Base-by-base conservation (phyloP, 495 filamentous ascomycete genomes). In the Tuber indicum region DNA sequence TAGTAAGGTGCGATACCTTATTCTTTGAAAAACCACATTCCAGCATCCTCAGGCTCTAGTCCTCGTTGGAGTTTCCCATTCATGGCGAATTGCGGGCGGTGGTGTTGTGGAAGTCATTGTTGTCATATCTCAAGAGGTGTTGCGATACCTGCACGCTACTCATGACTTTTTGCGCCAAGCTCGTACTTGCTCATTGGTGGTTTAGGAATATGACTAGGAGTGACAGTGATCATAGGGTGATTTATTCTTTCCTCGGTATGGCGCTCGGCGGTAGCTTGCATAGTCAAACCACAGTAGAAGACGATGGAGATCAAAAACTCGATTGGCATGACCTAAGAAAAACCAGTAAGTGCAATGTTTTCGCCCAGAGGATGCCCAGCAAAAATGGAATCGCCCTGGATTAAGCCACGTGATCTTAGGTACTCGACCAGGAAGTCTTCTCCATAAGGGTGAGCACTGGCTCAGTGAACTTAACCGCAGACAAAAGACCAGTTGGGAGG, bases 201-300 rank as follows among this genome's bases (percentile, higher is more conserved):
- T 98, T 96, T 97, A 77, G 91, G 94, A 85, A 99, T 96, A 79
- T 96, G 90, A 87, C 93, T 96, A 62, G 96, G 96, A 85, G 98
- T 99, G 86, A 98, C 95, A 74, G 96, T 96, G 84, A 94, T 96
- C 96, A 99, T 99, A 72, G 91, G 92, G 87, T 99, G 98, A 87
- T 97, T 98, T 72, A 93, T 97, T 69, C 96, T 92, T 73, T 96
- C 96, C 75, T 89, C 86, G 74, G 90, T 94, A 85, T 99, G 96
- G 84, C 96, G 94, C 85, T 98, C n/a, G n/a, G n/a, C 96, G 81
- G 98, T 96, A 72, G 98, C 96, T 85, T 99, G 96, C 96, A 99
- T 99, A 32, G 96, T 98, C 79, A 99, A 87, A 83, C 96, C 96
- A 83, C 96, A 93, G 87, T 99, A 99, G 88, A 99, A 99, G 75